Base-by-base conservation (phyloP, 257 asterid genomes). In the Lithospermum erythrorhizon region DNA sequence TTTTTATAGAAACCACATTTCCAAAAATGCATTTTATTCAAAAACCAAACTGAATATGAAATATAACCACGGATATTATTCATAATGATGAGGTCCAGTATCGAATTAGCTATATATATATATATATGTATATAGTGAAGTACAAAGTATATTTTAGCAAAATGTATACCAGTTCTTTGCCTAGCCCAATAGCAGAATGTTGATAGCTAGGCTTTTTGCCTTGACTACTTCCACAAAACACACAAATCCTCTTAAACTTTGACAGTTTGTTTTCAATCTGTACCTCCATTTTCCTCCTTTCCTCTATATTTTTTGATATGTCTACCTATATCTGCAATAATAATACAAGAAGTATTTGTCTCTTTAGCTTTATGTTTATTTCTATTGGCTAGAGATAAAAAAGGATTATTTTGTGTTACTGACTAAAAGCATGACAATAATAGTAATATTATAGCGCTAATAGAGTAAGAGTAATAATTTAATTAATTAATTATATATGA, bases 121-220 rank as follows among this genome's bases (percentile, higher is more conserved):
- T n/a, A n/a, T n/a, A n/a, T n/a, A n/a, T n/a, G n/a, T 61, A 63
- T 58, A 53, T 27, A 52, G 8, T 13, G 16, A 25, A 57, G 6
- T 21, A 6, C 9, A 24, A 35, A 22, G 22, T 55, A 25, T 35
- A 49, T 37, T 37, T 19, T 57, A 13, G 64, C 54, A 2, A 15
- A 22, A 57, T 37, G 21, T 21, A 49, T 30, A 83, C 90, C 90
- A 83, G 71, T 68, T 81, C 75, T 61, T 66, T 70, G 57, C 87
- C 91, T 59, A 83, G 85, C 70, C 81, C 83, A 71, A 76, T 72
- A 54, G 87, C 91, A 65, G 91, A 87, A 68, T 78, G 85, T 61
- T 85, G 72, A 74, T 78, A 83, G 59, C 79, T 76, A 74, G 61
- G 71, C 58, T 78, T 83, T 30, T 79, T 52, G 19, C 91, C 91